Conservation (phyloP, 2,329 filamentous ascomycete genomes). For the Pseudodiploospora longispora region DNA sequence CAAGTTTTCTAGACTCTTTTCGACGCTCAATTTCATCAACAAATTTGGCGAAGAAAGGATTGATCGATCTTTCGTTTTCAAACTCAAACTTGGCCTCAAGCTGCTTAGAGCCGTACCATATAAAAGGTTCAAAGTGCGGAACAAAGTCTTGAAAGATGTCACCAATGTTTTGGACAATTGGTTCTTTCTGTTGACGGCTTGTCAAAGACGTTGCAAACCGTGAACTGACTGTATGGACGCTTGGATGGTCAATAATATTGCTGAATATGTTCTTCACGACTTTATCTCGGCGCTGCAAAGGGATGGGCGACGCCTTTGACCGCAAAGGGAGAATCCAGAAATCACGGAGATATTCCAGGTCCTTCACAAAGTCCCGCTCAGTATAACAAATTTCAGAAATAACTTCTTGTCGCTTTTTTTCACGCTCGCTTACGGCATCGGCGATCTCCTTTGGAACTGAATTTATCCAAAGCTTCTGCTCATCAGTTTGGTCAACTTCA, state of each 20-base stretch:
- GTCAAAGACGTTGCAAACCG: slow-evolving; percentile 83
- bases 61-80: slow-evolving; percentile 86
- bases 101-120: slow-evolving; percentile 91
- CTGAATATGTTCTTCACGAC: slow-evolving; percentile 93
- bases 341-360: slow-evolving; percentile 92
- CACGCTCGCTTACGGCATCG: slow-evolving; percentile 78
- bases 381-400: slow-evolving; percentile 99
- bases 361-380: slow-evolving; percentile 97
- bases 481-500: slow-evolving; percentile 74
- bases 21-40: slow-evolving; percentile 94
- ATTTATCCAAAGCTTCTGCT: slow-evolving; percentile 99
- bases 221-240: slow-evolving; percentile 84
- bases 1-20: slow-evolving; percentile 93
- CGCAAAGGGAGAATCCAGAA: slow-evolving; percentile 96
- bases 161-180: slow-evolving; percentile 80
- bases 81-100: slow-evolving; percentile 97
- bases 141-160: slow-evolving; percentile 93
- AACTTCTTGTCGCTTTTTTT: slow-evolving; percentile 96
- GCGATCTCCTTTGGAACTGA: slow-evolving; percentile 93
- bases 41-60: slow-evolving; percentile 78
- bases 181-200: slow-evolving; percentile 79
- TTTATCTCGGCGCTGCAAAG: slow-evolving; percentile 75
- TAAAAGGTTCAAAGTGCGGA: slow-evolving; percentile 90
- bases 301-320: slow-evolving; percentile 77
- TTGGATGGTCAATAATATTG: slow-evolving; percentile 77